Percentiles rank a stretch among this genome's conserved stretches.
Evolutionary conservation across 176 grass and related monocot genomes (phyloP).

Genomic region (Eleusine indica): DNA sequence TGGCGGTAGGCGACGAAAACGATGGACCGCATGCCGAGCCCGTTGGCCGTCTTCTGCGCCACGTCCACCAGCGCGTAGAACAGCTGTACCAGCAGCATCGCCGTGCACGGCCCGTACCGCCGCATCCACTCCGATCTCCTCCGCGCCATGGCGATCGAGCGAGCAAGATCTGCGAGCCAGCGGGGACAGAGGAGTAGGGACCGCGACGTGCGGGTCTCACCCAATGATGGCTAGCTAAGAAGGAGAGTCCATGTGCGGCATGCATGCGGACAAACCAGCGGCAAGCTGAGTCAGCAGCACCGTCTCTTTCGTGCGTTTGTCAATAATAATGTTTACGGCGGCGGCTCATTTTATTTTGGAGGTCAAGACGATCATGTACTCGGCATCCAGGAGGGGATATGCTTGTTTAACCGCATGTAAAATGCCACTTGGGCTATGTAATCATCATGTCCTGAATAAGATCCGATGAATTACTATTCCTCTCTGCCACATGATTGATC

Average conservation of each 20-base stretch:
- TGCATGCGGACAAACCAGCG: neutral
- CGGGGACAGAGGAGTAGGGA: neutral
- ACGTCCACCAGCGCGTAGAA: slow-evolving; percentile 67
- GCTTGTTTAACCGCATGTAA: neutral
- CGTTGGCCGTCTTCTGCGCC: slow-evolving; percentile 48
- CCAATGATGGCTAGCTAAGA: slow-evolving; percentile 14
- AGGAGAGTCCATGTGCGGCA: slow-evolving; percentile 33
- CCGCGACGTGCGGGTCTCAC: neutral
- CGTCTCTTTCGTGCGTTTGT: neutral
- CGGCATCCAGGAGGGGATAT: neutral
- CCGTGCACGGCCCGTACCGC: slow-evolving; percentile 37
- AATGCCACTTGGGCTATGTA: neutral
- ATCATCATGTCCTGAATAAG: neutral
- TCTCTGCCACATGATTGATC: neutral
- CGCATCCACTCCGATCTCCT: neutral
- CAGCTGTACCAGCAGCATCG: slow-evolving; percentile 59
- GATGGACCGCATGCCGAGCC: slow-evolving; percentile 58
- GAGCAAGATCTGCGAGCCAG: neutral
- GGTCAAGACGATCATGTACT: slow-evolving; percentile 6
- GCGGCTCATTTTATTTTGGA: neutral
- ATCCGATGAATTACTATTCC: neutral
- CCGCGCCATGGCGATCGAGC: neutral
- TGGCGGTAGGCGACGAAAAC: slow-evolving; percentile 65
- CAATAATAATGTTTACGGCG: neutral
- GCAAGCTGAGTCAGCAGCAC: neutral